These are phyloP conservation scores for Schizophyllum amplum DNA, from an alignment of 1,284 basidiomycete genomes.

Conservation along the genomic window DNA sequence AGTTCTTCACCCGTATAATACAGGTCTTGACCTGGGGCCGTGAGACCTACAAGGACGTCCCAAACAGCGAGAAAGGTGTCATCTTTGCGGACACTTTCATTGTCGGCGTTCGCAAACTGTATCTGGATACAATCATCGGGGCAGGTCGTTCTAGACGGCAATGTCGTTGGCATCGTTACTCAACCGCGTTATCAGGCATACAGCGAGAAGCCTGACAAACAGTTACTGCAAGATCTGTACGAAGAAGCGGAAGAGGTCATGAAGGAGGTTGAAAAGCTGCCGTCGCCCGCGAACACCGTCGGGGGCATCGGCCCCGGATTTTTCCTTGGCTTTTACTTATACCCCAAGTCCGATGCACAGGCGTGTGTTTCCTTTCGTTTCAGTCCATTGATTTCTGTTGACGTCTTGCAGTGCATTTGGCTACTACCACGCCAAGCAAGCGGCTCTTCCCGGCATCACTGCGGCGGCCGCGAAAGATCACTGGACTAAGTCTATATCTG, in stretches of 20 bases:
- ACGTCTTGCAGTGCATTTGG: not conserved
- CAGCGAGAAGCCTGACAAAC: not conserved
- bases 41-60: conserved; percentile 17
- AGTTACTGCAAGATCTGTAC: not conserved
- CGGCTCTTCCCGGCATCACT: not conserved
- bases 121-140: conserved; percentile 19
- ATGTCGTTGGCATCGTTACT: not conserved
- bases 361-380: not conserved
- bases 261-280: not conserved
- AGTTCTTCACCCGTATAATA: conserved; percentile 14
- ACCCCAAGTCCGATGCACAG: not conserved
- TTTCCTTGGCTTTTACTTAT: not conserved
- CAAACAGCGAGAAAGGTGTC: conserved; percentile 16
- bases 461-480: not conserved
- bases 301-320: not conserved
- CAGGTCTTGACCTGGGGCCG: conserved; percentile 19
- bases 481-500: conserved; percentile 11
- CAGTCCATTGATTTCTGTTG: not conserved
- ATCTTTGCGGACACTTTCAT: conserved; percentile 22
- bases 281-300: not conserved
- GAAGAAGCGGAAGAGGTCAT: not conserved
- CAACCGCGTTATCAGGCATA: not conserved
- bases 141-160: conserved; percentile 11
- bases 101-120: conserved; percentile 19
- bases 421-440: not conserved